phyloP scores from a whole-genome alignment of 768 basidiomycete species.

The Tephrocybe sp. region DNA sequence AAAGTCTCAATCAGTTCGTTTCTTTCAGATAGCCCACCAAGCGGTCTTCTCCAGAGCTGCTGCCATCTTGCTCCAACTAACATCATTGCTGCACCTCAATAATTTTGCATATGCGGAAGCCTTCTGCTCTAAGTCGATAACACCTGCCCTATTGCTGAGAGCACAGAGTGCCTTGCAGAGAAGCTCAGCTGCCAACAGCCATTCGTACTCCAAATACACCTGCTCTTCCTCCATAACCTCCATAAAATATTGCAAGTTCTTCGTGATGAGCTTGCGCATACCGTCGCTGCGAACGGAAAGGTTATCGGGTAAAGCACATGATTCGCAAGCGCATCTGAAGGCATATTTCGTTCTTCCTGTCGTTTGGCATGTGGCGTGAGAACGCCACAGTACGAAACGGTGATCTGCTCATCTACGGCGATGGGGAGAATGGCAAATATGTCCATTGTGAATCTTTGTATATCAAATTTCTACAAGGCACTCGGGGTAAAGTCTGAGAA shows the following conservation, averaged over 20 bases:
- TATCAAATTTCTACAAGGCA: slow-evolving; percentile 10
- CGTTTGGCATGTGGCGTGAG: slow-evolving; percentile 7
- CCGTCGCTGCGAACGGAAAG: slow-evolving; percentile 17
- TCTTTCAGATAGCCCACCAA: slow-evolving; percentile 17
- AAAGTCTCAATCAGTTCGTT: not conserved
- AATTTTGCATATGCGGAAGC: slow-evolving; percentile 10
- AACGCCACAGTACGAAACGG: slow-evolving; percentile 8
- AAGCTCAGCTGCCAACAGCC: slow-evolving; percentile 12
- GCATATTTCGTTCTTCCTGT: slow-evolving; percentile 9
- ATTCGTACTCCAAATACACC: slow-evolving; percentile 6
- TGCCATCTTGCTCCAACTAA: slow-evolving; percentile 16
- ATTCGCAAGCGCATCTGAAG: slow-evolving; percentile 17
- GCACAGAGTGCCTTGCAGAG: slow-evolving; percentile 21
- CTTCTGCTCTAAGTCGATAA: slow-evolving; percentile 14
- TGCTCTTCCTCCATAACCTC: slow-evolving; percentile 17
- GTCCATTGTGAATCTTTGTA: slow-evolving; percentile 1
- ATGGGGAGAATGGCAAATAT: slow-evolving; percentile 17
- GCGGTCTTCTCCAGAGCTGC: slow-evolving; percentile 15
- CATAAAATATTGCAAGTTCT: slow-evolving; percentile 3
- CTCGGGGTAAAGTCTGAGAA: slow-evolving; percentile 10
- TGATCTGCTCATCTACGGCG: slow-evolving; percentile 16
- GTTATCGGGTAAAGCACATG: slow-evolving; percentile 11
- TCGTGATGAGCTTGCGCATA: slow-evolving; percentile 11
- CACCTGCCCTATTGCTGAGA: slow-evolving; percentile 13
- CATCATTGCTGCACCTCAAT: slow-evolving; percentile 6